These are phyloP conservation scores for Suhomyces choctaworum DNA, from an alignment of 1,139 yeast genomes.

Conservation along the genomic window DNA sequence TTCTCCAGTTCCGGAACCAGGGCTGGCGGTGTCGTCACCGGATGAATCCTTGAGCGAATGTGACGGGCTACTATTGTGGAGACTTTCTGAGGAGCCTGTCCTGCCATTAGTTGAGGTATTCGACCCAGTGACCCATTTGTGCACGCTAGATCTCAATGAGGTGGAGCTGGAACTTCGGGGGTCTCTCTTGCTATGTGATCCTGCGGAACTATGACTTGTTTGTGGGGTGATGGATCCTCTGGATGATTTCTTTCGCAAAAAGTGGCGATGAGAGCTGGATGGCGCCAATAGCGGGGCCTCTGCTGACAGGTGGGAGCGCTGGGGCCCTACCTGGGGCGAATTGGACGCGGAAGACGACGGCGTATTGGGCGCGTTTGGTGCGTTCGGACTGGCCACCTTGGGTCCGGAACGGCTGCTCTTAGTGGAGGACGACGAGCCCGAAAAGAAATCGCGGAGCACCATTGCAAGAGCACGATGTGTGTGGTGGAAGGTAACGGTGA, in stretches of 20 bases:
- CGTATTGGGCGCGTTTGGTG: constrained; percentile 2
- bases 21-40: constrained; percentile 1
- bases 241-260: constrained; percentile 12
- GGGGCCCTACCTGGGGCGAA: not conserved
- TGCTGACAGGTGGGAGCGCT: not conserved
- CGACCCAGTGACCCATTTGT: not conserved
- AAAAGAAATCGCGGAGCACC: constrained; percentile 16
- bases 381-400: too few relatives aligned
- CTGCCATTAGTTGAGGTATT: too few relatives aligned
- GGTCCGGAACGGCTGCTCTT: not conserved
- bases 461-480: too few relatives aligned
- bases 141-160: not conserved
- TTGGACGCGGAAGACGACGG: not conserved
- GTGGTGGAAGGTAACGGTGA: too few relatives aligned
- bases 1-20: not conserved
- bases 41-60: too few relatives aligned
- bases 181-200: constrained; percentile 1
- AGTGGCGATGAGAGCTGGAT: constrained; percentile 9
- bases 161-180: constrained; percentile 1
- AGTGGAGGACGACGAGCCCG: constrained; percentile 12
- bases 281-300: not conserved
- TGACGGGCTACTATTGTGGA: too few relatives aligned
- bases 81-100: not conserved
- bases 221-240: constrained; percentile 15
- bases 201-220: constrained; percentile 11